Evolutionary conservation across 1,284 basidiomycete genomes (phyloP).

Genomic region (Irpex lacteus): DNA sequence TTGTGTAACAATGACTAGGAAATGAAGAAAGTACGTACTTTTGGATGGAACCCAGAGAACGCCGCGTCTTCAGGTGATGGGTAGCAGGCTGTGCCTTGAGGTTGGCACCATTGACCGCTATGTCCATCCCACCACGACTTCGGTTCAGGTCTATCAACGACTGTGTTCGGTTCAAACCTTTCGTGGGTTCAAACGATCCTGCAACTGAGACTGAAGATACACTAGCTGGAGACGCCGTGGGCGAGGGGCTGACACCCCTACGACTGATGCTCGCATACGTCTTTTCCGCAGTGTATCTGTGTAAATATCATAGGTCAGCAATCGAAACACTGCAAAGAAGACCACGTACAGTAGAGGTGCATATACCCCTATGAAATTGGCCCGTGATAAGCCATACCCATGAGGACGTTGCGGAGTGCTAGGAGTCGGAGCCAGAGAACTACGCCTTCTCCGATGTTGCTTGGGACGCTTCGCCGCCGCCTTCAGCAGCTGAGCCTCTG

Average conservation of each 20-base stretch:
- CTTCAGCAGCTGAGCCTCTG: not conserved
- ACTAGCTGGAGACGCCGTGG: not conserved
- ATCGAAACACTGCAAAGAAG: not conserved
- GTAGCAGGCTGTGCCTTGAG: not conserved
- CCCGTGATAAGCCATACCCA: not conserved
- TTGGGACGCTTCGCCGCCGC: not conserved
- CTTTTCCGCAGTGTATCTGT: not conserved
- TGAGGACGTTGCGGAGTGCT: not conserved
- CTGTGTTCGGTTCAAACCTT: not conserved
- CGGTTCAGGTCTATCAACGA: constrained; percentile 6
- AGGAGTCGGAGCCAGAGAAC: not conserved
- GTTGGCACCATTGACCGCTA: constrained; percentile 5
- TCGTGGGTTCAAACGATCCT: not conserved
- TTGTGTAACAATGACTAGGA: not conserved
- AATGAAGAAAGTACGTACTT: not conserved
- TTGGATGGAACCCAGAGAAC: not conserved
- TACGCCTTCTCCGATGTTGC: not conserved
- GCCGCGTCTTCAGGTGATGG: not conserved
- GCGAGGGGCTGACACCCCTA: not conserved
- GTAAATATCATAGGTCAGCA: no score
- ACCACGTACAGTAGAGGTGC: not conserved
- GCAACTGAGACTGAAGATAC: not conserved
- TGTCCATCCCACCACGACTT: constrained; percentile 5
- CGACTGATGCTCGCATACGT: not conserved
- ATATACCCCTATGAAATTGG: not conserved